Conservation (phyloP, 192 early-diverging fungal species). For the Coemansia sp. region DNA sequence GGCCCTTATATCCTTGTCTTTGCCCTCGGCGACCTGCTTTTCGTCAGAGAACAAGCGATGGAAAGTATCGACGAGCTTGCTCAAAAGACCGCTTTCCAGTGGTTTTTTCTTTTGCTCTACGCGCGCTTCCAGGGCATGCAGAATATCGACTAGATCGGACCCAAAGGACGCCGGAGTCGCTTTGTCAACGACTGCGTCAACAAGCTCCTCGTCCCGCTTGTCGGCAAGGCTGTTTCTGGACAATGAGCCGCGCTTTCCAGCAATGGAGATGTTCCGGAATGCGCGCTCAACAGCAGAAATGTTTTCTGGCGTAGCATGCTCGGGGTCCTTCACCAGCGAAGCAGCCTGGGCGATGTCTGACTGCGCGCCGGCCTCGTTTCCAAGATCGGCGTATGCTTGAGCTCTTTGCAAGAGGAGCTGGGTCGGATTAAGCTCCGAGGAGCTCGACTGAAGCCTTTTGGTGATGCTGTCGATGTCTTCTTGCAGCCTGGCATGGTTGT, state of each 20-base stretch:
- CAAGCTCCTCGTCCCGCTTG: neutral
- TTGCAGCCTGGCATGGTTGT: neutral
- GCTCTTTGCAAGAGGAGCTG: conserved; percentile 32
- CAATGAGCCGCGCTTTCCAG: neutral
- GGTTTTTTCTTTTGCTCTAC: neutral
- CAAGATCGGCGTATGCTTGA: conserved; percentile 22
- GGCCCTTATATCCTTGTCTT: neutral
- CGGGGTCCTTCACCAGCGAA: conserved; percentile 22
- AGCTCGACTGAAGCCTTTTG: conserved; percentile 22
- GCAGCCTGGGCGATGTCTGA: conserved; percentile 38
- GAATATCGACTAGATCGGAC: neutral
- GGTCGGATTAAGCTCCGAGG: neutral
- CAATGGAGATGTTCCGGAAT: conserved; percentile 19
- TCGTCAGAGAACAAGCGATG: neutral
- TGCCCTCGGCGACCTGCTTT: neutral
- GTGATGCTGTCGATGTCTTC: conserved; percentile 23
- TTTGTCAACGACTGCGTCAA: neutral
- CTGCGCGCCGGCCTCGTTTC: conserved; percentile 21
- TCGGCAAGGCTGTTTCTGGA: neutral
- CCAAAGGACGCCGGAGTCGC: neutral
- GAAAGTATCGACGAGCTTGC: conserved; percentile 17
- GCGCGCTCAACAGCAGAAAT: conserved; percentile 38
- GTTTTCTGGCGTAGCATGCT: conserved; percentile 8
- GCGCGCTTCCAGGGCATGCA: neutral
- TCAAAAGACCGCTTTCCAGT: conserved; percentile 2